Evolutionary conservation across 192 early-diverging fungal genomes (phyloP).

Genomic region (Piromyces finnis): DNA sequence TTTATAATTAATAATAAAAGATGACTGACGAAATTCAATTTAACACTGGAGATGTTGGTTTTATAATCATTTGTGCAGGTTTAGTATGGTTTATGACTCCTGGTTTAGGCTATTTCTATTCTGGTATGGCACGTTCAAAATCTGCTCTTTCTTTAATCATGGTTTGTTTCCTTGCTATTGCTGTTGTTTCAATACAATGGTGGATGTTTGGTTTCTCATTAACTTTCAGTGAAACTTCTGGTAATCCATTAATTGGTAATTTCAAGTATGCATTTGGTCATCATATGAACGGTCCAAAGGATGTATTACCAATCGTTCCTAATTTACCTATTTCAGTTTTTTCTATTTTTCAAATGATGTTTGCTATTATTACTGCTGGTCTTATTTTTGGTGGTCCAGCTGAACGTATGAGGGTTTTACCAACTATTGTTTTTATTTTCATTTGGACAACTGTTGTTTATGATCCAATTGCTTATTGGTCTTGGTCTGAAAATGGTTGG

Average conservation of each 20-base stretch:
- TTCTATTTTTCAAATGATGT: constrained; percentile 64
- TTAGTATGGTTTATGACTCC: not conserved
- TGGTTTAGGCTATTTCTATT: constrained; percentile 80
- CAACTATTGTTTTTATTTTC: constrained; percentile 41
- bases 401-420: constrained; percentile 44
- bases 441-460: constrained; percentile 56
- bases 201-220: constrained; percentile 42
- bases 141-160: constrained; percentile 82
- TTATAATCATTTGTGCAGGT: not conserved
- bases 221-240: constrained; percentile 43
- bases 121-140: constrained; percentile 80
- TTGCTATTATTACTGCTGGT: constrained; percentile 52
- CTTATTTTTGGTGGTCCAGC: constrained; percentile 51
- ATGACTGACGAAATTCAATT: not conserved
- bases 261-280: constrained; percentile 37
- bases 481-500: constrained; percentile 70
- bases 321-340: constrained; percentile 43
- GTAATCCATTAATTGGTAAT: constrained; percentile 52
- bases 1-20: not conserved
- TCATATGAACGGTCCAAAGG: constrained; percentile 18
- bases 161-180: constrained; percentile 57
- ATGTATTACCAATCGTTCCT: constrained; percentile 30
- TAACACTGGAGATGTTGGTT: not conserved
- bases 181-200: constrained; percentile 72
- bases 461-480: constrained; percentile 52